Percentiles rank a stretch among this genome's conserved stretches.
Conservation (phyloP, 352 stramenopile genomes). For the Globisporangium megalacanthum region DNA sequence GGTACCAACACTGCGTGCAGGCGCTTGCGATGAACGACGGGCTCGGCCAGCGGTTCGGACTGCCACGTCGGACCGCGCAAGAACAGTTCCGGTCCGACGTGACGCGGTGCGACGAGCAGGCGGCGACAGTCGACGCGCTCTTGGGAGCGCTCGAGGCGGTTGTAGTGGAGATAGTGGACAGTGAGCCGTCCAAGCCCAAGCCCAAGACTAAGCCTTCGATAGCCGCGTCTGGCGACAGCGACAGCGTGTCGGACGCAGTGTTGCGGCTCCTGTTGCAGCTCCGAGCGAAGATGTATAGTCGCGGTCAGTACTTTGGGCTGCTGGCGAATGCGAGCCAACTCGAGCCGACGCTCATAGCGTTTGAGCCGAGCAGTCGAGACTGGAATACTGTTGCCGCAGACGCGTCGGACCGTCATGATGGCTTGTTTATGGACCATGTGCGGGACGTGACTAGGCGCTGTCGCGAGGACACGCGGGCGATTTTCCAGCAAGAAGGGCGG, state of each 20-base stretch:
- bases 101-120: constrained; percentile 67
- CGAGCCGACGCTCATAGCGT: constrained; percentile 27
- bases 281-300: constrained; percentile 51
- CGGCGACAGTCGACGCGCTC: constrained; percentile 55
- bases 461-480: constrained; percentile 40
- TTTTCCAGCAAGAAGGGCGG: constrained; percentile 63
- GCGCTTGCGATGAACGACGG: constrained; percentile 85
- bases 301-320: constrained; percentile 56
- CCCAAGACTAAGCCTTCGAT: too few relatives aligned
- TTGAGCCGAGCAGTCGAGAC: constrained; percentile 11
- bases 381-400: too few relatives aligned
- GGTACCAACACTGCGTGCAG: constrained; percentile 70
- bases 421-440: constrained; percentile 46
- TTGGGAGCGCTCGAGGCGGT: constrained; percentile 45
- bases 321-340: constrained; percentile 52
- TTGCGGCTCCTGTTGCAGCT: constrained; percentile 43
- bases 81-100: constrained; percentile 82
- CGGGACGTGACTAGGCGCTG: constrained; percentile 52
- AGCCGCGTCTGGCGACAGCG: background rate
- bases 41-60: constrained; percentile 85
- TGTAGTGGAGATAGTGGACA: constrained; percentile 16
- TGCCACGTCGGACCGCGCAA: constrained; percentile 76
- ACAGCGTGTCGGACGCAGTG: constrained; percentile 16
- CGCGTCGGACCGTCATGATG: too few relatives aligned
- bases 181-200: too few relatives aligned